Percentiles rank a stretch among this genome's conserved stretches.
These are phyloP conservation scores for Eruca vesicaria DNA, from an alignment of 441 rosid species.

Conservation along the genomic window DNA sequence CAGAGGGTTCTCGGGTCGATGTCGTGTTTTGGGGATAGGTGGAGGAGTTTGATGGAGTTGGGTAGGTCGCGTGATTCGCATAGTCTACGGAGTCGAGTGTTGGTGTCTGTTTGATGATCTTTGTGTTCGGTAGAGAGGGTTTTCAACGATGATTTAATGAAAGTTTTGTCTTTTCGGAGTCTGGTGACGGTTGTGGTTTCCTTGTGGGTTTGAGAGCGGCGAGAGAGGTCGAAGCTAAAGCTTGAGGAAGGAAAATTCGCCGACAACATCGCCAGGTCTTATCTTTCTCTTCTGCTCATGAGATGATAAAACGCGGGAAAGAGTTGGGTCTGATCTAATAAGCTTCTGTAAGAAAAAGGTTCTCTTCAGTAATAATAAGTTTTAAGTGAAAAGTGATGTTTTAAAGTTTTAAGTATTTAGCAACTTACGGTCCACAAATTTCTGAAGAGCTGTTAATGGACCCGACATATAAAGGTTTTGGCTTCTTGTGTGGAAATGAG, in stretches of 20 bases:
- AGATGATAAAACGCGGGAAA: conserved; percentile 30
- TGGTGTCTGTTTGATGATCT: conserved; percentile 33
- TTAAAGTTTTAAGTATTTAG: too few relatives aligned
- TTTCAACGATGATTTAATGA: conserved; percentile 32
- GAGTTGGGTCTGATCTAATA: not conserved
- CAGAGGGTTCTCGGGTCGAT: conserved; percentile 48
- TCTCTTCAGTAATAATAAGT: not conserved
- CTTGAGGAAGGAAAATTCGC: conserved; percentile 33
- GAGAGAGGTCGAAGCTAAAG: conserved; percentile 15
- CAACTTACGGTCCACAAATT: conserved; percentile 17
- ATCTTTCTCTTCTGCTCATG: conserved; percentile 8
- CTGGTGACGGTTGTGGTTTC: conserved; percentile 14
- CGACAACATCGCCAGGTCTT: conserved; percentile 34
- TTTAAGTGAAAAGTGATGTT: not conserved
- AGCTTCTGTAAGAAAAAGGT: not conserved
- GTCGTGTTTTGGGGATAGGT: conserved; percentile 32
- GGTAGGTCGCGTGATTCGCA: conserved; percentile 47
- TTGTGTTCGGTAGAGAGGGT: conserved; percentile 18
- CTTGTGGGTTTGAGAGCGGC: conserved; percentile 16
- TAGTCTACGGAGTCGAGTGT: conserved; percentile 37
- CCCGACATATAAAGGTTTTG: conserved; percentile 11
- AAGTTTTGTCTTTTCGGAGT: conserved; percentile 26
- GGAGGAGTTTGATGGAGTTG: conserved; percentile 47
- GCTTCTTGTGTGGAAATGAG: not conserved
- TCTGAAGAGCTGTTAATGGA: conserved; percentile 18